Evolutionary conservation across 176 grass and related monocot species (phyloP).

Genomic region (Themeda triandra): DNA sequence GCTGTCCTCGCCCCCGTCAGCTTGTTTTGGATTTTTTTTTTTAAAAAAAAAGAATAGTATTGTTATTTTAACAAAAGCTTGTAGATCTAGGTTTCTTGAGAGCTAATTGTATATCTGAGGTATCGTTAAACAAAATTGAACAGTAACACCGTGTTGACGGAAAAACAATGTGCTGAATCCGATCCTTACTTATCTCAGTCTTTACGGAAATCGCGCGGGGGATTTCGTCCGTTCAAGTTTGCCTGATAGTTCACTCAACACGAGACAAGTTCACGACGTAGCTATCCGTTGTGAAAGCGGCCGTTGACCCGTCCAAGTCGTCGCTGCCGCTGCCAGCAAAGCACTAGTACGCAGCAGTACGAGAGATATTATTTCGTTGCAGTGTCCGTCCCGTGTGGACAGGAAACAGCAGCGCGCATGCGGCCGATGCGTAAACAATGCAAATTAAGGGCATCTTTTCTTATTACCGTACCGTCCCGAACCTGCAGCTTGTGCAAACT

Average conservation of each 20-base stretch:
- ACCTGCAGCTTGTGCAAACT: too few relatives aligned
- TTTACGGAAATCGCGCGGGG: background rate
- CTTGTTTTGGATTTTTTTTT: too few relatives aligned
- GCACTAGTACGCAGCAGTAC: background rate
- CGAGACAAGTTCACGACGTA: background rate
- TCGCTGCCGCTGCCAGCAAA: background rate
- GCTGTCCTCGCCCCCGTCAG: too few relatives aligned
- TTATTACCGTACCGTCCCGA: too few relatives aligned
- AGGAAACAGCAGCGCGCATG: background rate
- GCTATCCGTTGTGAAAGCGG: background rate
- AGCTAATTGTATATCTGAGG: too few relatives aligned
- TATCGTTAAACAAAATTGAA: too few relatives aligned
- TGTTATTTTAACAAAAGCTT: too few relatives aligned
- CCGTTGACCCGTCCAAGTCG: background rate
- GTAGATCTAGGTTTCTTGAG: too few relatives aligned
- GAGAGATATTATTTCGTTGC: background rate
- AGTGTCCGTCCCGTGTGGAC: background rate
- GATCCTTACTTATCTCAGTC: background rate
- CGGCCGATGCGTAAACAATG: background rate
- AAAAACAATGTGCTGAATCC: too few relatives aligned
- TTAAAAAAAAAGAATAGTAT: too few relatives aligned
- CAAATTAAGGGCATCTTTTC: background rate
- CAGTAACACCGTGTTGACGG: background rate
- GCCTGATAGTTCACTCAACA: background rate
- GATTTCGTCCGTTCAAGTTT: background rate